Evolutionary conservation across 2,329 filamentous ascomycete genomes (phyloP), one percentile per base, ranked within the genome.

Genomic region (Botrytis fabae): DNA sequence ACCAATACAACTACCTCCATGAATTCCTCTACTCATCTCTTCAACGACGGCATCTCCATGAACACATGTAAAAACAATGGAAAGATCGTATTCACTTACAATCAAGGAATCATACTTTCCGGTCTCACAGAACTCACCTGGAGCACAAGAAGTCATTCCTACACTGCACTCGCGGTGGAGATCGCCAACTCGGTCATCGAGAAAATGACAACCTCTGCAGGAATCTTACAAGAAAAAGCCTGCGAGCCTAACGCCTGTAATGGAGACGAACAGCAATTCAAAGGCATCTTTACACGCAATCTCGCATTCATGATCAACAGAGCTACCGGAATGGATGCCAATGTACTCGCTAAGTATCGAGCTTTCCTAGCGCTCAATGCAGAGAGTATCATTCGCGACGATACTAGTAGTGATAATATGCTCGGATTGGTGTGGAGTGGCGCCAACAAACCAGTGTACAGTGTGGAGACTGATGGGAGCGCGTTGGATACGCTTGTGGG

Each of bases 241-340:
- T 90, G 88, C 75, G 88, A 90, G 76, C 84, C 85, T 1, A 79
- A 83, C 73, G 84, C 83, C 12, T 80, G 79, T 51, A 66, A 75
- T 18, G 80, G 78, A 28, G 86, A 90, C 74, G 86, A 84, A 1
- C 85, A 87, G 48, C 89, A 92, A 78, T 94, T 93, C 85, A 93
- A 94, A 81, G 92, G 92, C 5, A 84, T 93, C 51, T 92, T 93
- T 75, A 85, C 88, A 25, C 86, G 90, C 32, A 92, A 92, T 78
- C 82, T 94, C 32, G 84, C 85, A 48, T 86, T 87, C 71, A 81
- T 94, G 48, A 84, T 91, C 35, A 78, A 82, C 12, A 71, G 79
- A 16, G 77, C 75, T 1, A 75, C 22, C 22, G 59, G 59, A 0
- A 7, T 65, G 1, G 60, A 71, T 9, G 32, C 46, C 1, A 40